Percentiles rank a stretch among this genome's conserved stretches.
Evolutionary conservation across 352 stramenopile species (phyloP).

Genomic region (Pythium aquatile): DNA sequence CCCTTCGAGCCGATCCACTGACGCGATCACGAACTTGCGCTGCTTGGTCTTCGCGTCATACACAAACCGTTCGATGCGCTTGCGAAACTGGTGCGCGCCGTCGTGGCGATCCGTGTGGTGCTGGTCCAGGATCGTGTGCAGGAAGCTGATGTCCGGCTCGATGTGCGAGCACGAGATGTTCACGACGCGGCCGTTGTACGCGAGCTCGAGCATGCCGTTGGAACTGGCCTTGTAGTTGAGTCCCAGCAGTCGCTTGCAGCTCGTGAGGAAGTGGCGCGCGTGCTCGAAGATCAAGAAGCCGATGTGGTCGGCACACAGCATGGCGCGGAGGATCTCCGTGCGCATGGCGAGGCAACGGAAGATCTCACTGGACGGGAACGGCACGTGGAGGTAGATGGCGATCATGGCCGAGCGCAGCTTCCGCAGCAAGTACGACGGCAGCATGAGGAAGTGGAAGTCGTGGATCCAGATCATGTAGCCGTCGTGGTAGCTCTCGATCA

Average conservation of each 20-base stretch:
- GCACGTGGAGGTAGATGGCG: conserved; percentile 97
- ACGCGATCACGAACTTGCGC: conserved; percentile 76
- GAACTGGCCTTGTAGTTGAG: conserved; percentile 91
- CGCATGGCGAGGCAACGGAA: conserved; percentile 93
- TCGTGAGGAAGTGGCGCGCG: conserved; percentile 90
- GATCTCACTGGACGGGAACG: conserved; percentile 98
- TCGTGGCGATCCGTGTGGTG: conserved; percentile 42
- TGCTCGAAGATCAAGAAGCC: conserved; percentile 95
- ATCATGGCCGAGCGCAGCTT: conserved; percentile 91
- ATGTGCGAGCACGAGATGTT: conserved; percentile 96
- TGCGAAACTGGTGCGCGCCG: conserved; percentile 28
- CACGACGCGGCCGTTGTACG: conserved; percentile 97
- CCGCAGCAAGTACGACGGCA: conserved; percentile 95
- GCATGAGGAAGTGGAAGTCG: conserved; percentile 97
- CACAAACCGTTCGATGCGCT: conserved; percentile 41
- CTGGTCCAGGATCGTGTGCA: conserved; percentile 63
- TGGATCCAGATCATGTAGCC: conserved; percentile 96
- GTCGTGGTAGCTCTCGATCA: conserved; percentile 74
- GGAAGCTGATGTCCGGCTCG: conserved; percentile 88
- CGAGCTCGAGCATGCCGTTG: conserved; percentile 88
- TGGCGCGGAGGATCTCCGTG: conserved; percentile 89
- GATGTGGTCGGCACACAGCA: conserved; percentile 91
- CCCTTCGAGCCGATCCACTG: conserved; percentile 94
- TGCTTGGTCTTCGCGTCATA: conserved; percentile 29
- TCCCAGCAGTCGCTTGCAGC: conserved; percentile 92